phyloP scores from a whole-genome alignment of 1,284 basidiomycete species.

The Cutaneotrichosporon cavernicola region DNA sequence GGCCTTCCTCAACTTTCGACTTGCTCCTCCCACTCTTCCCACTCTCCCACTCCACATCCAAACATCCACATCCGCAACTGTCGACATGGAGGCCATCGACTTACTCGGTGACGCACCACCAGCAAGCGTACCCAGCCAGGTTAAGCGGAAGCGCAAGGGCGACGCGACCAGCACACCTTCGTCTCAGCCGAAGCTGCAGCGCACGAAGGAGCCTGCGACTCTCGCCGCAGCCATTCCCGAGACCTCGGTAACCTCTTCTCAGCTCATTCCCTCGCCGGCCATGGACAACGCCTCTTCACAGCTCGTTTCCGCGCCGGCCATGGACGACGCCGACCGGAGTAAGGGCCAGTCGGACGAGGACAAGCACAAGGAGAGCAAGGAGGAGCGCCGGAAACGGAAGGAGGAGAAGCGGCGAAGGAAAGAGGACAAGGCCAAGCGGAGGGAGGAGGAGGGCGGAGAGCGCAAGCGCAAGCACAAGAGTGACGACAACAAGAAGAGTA shows the following conservation, averaged over 20 bases:
- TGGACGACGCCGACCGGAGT: not conserved
- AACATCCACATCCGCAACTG: not conserved
- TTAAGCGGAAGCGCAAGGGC: not conserved
- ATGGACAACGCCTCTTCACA: not conserved
- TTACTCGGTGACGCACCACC: not conserved
- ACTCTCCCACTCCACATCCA: not conserved
- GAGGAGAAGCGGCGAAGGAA: slow-evolving; percentile 9
- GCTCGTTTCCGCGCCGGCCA: not conserved
- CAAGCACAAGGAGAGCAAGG: slow-evolving; percentile 6
- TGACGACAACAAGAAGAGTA: slow-evolving; percentile 5
- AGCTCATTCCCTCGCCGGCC: not conserved
- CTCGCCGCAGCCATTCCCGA: not conserved
- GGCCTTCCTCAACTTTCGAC: not conserved
- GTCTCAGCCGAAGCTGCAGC: not conserved
- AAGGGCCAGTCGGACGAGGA: not conserved
- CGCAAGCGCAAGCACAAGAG: slow-evolving; percentile 8
- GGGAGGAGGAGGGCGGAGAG: slow-evolving; percentile 4
- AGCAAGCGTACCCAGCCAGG: not conserved
- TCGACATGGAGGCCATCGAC: not conserved
- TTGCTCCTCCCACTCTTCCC: not conserved
- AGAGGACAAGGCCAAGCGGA: slow-evolving; percentile 12
- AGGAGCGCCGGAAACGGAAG: slow-evolving; percentile 12
- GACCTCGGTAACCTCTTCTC: not conserved
- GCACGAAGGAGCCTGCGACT: not conserved
- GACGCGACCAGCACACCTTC: not conserved